Percentiles rank a stretch among this genome's conserved stretches.
phyloP scores from a whole-genome alignment of 176 grass and related monocot species.

The Raddia guianensis region DNA sequence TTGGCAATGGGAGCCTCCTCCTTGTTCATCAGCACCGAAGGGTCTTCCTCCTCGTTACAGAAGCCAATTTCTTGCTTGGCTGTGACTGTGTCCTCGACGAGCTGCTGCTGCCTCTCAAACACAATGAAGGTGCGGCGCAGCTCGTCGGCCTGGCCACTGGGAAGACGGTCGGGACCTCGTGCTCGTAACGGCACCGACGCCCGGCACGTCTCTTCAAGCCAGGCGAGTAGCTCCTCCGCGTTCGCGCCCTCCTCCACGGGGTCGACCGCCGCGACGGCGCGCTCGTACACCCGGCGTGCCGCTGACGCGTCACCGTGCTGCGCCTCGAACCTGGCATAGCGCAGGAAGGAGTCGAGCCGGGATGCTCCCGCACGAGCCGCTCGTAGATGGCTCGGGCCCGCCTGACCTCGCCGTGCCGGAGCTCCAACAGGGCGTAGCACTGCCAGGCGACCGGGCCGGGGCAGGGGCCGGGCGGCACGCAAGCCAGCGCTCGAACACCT shows the following conservation, averaged over 20 bases:
- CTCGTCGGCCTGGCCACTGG: background rate
- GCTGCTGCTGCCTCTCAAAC: too few relatives aligned
- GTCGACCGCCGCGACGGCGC: background rate
- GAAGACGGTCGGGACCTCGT: background rate
- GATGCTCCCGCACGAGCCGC: background rate
- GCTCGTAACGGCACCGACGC: background rate
- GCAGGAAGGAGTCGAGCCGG: background rate
- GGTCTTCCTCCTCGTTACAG: background rate
- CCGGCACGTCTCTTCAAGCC: background rate
- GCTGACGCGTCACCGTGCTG: background rate
- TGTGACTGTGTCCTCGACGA: background rate
- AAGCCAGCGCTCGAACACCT: slow-evolving; percentile 70
- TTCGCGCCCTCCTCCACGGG: background rate
- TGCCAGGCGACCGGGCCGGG: too few relatives aligned
- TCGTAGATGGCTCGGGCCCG: background rate
- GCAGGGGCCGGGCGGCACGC: background rate
- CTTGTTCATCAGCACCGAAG: too few relatives aligned
- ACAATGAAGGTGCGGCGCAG: background rate
- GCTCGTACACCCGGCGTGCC: background rate
- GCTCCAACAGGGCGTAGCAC: too few relatives aligned
- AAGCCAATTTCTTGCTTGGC: background rate
- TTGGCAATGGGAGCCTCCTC: too few relatives aligned
- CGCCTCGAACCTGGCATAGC: background rate
- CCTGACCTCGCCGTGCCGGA: background rate
- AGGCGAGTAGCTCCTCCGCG: background rate